phyloP scores from a whole-genome alignment of 305 asterid genomes.

The Caryopteris hybrid region DNA sequence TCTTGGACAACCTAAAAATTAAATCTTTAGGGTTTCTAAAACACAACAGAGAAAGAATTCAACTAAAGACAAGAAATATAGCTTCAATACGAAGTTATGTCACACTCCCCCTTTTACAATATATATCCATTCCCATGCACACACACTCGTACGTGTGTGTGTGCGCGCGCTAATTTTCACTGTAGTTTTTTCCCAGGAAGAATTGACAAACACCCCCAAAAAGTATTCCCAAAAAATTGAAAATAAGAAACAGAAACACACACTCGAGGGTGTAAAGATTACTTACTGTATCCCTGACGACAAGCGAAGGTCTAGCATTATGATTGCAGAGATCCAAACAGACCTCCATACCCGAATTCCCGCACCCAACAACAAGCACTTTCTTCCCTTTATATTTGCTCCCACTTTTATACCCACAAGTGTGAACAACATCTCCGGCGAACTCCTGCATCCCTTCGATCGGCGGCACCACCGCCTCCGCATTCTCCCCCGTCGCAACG shows the following conservation, averaged over 20 bases:
- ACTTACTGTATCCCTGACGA: conserved; percentile 80
- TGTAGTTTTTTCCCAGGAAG: too few species aligned
- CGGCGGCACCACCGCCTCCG: conserved; percentile 70
- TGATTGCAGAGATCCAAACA: conserved; percentile 87
- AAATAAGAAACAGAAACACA: background rate
- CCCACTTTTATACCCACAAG: conserved; percentile 70
- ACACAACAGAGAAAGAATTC: background rate
- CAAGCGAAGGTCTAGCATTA: conserved; percentile 67
- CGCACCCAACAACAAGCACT: conserved; percentile 88
- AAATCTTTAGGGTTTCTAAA: conserved; percentile 15
- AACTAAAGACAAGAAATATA: background rate
- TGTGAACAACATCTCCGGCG: conserved; percentile 59
- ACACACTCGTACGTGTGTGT: background rate
- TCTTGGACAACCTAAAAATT: background rate
- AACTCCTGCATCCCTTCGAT: conserved; percentile 61
- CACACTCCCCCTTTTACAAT: too few species aligned
- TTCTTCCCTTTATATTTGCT: conserved; percentile 42
- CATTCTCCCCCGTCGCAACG: conserved; percentile 94
- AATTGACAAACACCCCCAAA: background rate
- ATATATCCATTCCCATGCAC: conserved; percentile 32
- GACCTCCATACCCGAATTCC: conserved; percentile 97
- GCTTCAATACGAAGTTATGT: background rate
- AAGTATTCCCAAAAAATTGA: too few species aligned
- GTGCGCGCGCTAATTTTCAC: too few species aligned
- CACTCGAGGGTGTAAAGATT: background rate